Percentiles rank a stretch among this genome's conserved stretches.
Evolutionary conservation across 495 filamentous ascomycete species (phyloP).

Genomic region (Hypoxylon cercidicola): DNA sequence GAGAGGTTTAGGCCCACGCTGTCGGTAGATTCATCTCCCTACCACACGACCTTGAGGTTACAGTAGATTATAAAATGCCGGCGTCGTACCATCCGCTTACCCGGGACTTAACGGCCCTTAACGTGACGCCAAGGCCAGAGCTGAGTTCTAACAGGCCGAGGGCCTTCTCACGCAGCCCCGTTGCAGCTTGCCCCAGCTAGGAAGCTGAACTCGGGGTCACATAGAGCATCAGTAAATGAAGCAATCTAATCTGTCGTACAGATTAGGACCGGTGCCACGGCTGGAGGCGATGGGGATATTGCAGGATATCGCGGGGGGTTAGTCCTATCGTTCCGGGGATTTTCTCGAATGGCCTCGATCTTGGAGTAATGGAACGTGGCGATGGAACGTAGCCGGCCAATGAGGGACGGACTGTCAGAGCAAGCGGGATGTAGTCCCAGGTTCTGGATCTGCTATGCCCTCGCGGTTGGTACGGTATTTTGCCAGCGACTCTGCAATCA

Average conservation of each 20-base stretch:
- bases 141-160: conserved; percentile 34
- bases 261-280: conserved; percentile 13
- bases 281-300: conserved; percentile 19
- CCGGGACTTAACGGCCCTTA: conserved; percentile 26
- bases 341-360: conserved; percentile 34
- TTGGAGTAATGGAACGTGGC: conserved; percentile 36
- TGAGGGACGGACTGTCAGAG: neutral
- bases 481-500: conserved; percentile 32
- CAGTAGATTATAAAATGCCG: conserved; percentile 3
- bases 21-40: conserved; percentile 7
- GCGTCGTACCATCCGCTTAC: conserved; percentile 23
- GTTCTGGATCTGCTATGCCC: conserved; percentile 35
- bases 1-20: neutral
- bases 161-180: conserved; percentile 16
- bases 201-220: conserved; percentile 23
- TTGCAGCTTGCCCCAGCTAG: conserved; percentile 9
- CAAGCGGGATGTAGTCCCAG: conserved; percentile 14
- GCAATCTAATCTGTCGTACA: conserved; percentile 9
- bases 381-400: conserved; percentile 32
- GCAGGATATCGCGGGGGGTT: conserved; percentile 34
- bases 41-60: conserved; percentile 1
- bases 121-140: conserved; percentile 21
- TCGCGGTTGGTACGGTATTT: conserved; percentile 29
- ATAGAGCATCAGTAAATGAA: conserved; percentile 5
- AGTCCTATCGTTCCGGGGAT: conserved; percentile 23